Percentiles rank a stretch among this genome's conserved stretches.
phyloP scores from a whole-genome alignment of 257 asterid species.

The Oldenlandia corymbosa region DNA sequence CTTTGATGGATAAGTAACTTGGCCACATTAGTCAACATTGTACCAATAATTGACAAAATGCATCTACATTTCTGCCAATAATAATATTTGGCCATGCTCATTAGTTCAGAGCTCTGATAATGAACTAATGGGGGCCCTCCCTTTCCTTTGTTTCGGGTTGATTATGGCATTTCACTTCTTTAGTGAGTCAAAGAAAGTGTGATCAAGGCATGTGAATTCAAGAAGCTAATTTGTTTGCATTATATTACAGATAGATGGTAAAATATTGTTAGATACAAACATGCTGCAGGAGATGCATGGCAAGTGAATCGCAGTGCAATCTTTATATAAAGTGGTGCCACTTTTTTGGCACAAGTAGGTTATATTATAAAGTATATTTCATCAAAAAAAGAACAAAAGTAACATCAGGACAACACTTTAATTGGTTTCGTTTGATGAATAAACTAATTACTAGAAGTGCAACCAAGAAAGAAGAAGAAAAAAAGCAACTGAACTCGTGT shows the following conservation, averaged over 20 bases:
- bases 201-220: conserved; percentile 4
- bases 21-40: not conserved
- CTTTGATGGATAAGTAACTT: not conserved
- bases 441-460: conserved; percentile 1
- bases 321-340: conserved; percentile 15
- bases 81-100: conserved; percentile 12
- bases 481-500: conserved; percentile 5
- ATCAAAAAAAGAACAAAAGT: not conserved
- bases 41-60: conserved; percentile 14
- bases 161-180: conserved; percentile 10
- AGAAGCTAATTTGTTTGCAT: not conserved
- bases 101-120: not conserved
- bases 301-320: conserved; percentile 11
- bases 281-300: conserved; percentile 14
- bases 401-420: conserved; percentile 1
- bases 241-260: conserved; percentile 2
- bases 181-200: conserved; percentile 5
- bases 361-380: not conserved
- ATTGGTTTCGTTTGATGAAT: not conserved
- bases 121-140: not conserved
- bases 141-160: too few species aligned
- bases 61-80: conserved; percentile 12
- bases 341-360: conserved; percentile 15
- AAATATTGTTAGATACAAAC: conserved; percentile 13
- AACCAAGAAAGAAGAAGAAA: conserved; percentile 1